These are phyloP conservation scores for Lentinula sp. DNA, from an alignment of 768 basidiomycete genomes.

Conservation along the genomic window DNA sequence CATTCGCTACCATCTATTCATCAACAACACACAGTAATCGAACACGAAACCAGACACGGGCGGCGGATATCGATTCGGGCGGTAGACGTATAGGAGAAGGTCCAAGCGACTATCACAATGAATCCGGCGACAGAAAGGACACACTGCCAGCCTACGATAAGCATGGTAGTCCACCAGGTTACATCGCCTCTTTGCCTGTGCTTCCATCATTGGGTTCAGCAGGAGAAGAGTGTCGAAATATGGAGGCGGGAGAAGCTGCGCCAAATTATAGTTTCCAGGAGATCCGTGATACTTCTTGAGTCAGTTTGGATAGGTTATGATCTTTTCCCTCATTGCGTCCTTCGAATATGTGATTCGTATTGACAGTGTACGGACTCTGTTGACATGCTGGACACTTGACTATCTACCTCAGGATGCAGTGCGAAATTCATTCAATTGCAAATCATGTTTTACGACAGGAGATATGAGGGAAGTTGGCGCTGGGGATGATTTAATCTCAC, in stretches of 20 bases:
- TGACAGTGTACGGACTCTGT: too few species aligned
- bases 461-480: too few species aligned
- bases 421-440: too few species aligned
- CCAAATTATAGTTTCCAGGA: neutral
- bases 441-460: too few species aligned
- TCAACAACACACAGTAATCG: neutral
- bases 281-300: neutral
- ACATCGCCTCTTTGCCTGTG: neutral
- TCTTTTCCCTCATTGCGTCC: too few species aligned
- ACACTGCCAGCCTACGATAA: slow-evolving; percentile 1
- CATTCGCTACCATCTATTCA: neutral
- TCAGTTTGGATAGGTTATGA: too few species aligned
- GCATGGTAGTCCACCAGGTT: neutral
- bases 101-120: neutral
- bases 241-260: neutral
- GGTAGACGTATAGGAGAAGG: neutral
- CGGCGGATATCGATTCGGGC: neutral
- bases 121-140: neutral
- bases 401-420: too few species aligned
- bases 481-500: too few species aligned
- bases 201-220: neutral
- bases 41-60: neutral
- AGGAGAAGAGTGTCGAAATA: neutral
- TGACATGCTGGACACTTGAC: too few species aligned
- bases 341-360: too few species aligned